These are phyloP conservation scores for Fraxinus cuspidata DNA, from an alignment of 257 asterid genomes.

Conservation along the genomic window DNA sequence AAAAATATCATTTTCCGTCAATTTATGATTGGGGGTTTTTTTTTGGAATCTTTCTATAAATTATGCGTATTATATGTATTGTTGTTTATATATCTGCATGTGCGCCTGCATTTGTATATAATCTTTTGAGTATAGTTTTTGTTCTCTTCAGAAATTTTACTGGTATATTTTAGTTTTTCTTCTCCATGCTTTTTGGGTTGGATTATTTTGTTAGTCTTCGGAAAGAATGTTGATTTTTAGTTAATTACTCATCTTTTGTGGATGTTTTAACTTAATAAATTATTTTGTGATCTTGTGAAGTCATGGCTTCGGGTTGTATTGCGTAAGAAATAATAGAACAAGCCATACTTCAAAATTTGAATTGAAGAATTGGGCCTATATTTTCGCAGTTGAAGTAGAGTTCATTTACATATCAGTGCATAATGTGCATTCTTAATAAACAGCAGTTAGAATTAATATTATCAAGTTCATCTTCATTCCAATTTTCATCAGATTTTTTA, in stretches of 20 bases:
- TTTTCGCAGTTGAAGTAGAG: not conserved
- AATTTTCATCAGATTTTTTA: not conserved
- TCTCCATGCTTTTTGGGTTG: not conserved
- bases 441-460: no score
- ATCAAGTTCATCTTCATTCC: not conserved
- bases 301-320: not conserved
- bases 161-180: not conserved
- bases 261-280: not conserved
- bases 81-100: not conserved
- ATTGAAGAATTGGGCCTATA: not conserved
- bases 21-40: not conserved
- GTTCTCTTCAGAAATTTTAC: not conserved
- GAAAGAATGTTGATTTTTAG: not conserved
- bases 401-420: not conserved
- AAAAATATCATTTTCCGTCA: not conserved
- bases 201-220: not conserved
- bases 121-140: not conserved
- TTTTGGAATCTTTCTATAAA: not conserved
- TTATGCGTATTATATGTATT: no score
- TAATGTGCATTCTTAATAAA: not conserved
- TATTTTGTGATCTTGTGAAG: not conserved
- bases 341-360: not conserved
- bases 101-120: not conserved
- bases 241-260: not conserved
- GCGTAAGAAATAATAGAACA: not conserved